These are phyloP conservation scores for Triticum turgidum DNA, from an alignment of 176 grass and related monocot genomes.

Conservation along the genomic window DNA sequence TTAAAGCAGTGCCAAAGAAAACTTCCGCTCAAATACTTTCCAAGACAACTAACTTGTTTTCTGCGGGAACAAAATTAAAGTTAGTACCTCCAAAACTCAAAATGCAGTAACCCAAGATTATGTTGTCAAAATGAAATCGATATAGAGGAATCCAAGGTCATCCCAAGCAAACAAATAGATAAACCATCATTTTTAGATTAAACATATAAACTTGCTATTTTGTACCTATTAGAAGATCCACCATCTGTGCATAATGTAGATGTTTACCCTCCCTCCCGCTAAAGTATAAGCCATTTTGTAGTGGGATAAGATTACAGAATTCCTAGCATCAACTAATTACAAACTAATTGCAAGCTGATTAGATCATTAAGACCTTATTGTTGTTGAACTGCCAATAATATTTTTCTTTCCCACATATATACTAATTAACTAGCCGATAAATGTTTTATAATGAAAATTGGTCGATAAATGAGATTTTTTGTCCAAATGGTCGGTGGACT, in stretches of 20 bases:
- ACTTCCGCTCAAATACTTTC: conserved; percentile 87
- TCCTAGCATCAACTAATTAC: too few relatives aligned
- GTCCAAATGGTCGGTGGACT: too few relatives aligned
- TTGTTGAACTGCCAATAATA: too few relatives aligned
- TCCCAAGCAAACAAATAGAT: not conserved
- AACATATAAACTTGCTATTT: not conserved
- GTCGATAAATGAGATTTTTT: too few relatives aligned
- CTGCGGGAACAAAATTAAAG: conserved; percentile 31
- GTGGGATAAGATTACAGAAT: too few relatives aligned
- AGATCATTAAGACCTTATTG: too few relatives aligned
- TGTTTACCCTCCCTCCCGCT: not conserved
- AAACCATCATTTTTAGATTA: not conserved
- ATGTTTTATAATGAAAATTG: too few relatives aligned
- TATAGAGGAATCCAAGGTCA: not conserved
- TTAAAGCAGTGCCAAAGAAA: conserved; percentile 89
- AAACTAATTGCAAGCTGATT: too few relatives aligned
- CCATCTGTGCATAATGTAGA: not conserved
- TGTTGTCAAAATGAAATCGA: too few relatives aligned
- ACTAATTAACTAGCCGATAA: too few relatives aligned
- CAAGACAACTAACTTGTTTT: conserved; percentile 81
- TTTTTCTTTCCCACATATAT: too few relatives aligned
- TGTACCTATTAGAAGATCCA: not conserved
- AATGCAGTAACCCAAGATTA: not conserved
- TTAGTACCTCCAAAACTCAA: not conserved
- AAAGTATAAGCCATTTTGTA: too few relatives aligned